phyloP scores from a whole-genome alignment of 2,329 filamentous ascomycete species.

The Talaromyces sp. region DNA sequence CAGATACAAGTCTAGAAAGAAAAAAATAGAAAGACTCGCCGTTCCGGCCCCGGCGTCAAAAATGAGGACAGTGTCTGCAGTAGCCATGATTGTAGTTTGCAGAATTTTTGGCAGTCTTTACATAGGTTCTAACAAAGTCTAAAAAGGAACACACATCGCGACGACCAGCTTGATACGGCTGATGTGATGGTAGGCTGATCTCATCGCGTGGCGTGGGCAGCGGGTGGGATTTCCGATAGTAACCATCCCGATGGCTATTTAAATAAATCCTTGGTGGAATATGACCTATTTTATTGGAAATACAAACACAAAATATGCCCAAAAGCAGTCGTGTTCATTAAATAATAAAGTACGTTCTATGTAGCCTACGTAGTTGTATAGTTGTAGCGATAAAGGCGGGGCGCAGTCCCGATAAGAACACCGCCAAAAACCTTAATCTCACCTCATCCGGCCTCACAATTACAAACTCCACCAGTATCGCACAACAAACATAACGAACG shows the following conservation, averaged over 20 bases:
- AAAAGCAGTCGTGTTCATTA: too few species aligned
- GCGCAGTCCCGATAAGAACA: background rate
- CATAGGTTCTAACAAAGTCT: background rate
- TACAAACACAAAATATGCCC: background rate
- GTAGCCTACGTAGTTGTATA: background rate
- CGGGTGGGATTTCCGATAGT: background rate
- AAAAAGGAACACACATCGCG: background rate
- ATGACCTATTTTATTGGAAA: background rate
- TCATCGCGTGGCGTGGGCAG: conserved; percentile 16
- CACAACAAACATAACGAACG: background rate
- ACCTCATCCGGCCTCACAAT: background rate
- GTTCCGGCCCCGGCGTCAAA: conserved; percentile 29
- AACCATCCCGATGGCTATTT: background rate
- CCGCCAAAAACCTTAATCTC: background rate
- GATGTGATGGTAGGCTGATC: conserved; percentile 26
- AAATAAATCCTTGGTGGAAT: background rate
- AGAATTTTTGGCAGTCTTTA: conserved; percentile 5
- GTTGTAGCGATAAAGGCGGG: background rate
- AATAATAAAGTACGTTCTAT: background rate
- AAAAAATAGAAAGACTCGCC: conserved; percentile 13
- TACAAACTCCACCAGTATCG: background rate
- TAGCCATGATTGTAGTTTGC: conserved; percentile 20
- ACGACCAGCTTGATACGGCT: background rate
- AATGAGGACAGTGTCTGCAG: conserved; percentile 22
- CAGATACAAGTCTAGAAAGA: background rate